These are phyloP conservation scores for Diaporthe caulivora DNA, from an alignment of 2,329 filamentous ascomycete genomes.

Conservation along the genomic window DNA sequence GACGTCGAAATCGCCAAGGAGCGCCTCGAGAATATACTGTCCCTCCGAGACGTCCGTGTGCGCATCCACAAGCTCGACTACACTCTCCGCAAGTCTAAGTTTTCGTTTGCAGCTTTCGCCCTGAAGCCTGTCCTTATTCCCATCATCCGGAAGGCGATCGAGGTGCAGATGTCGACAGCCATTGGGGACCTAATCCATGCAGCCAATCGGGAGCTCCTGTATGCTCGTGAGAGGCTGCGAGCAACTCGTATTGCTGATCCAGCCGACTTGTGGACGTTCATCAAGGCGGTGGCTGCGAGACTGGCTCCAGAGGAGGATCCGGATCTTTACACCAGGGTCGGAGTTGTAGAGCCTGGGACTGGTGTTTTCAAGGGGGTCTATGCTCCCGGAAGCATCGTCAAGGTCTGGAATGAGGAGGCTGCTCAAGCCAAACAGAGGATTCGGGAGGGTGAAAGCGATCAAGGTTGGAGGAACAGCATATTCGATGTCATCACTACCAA, in stretches of 20 bases:
- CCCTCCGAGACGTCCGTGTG: conserved; percentile 80
- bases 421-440: conserved; percentile 77
- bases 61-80: conserved; percentile 90
- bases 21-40: conserved; percentile 83
- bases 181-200: conserved; percentile 78
- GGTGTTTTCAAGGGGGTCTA: conserved; percentile 86
- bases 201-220: conserved; percentile 87
- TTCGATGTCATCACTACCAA: conserved; percentile 68
- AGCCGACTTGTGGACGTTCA: conserved; percentile 82
- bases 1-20: conserved; percentile 87
- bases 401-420: conserved; percentile 89
- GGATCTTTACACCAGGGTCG: conserved; percentile 80
- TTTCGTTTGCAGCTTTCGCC: conserved; percentile 83
- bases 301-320: conserved; percentile 79
- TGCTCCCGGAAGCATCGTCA: conserved; percentile 88
- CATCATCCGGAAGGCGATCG: conserved; percentile 82
- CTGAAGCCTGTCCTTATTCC: conserved; percentile 87
- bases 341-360: conserved; percentile 67
- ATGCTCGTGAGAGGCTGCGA: conserved; percentile 85
- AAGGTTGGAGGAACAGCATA: conserved; percentile 87
- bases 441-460: conserved; percentile 75
- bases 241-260: conserved; percentile 88
- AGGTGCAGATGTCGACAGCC: conserved; percentile 79
- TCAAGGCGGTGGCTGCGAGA: conserved; percentile 84
- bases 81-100: conserved; percentile 78